Evolutionary conservation across 2,329 filamentous ascomycete species (phyloP).

Genomic region (Aspergillus viridinutans): DNA sequence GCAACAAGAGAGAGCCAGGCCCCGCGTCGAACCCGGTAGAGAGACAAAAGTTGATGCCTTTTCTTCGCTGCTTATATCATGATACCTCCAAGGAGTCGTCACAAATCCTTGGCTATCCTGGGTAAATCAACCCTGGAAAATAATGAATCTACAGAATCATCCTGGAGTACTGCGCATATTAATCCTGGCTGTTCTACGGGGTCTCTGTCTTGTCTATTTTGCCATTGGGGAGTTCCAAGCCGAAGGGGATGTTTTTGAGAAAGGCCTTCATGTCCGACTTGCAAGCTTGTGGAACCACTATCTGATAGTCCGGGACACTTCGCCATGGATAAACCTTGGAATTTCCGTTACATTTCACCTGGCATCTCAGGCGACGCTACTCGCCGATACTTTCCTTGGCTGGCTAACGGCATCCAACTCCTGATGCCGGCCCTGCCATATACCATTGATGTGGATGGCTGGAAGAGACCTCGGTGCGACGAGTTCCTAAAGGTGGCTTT

Average conservation of each 20-base stretch:
- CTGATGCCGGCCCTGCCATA: constrained; percentile 7
- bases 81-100: constrained; percentile 7
- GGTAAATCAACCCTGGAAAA: neutral
- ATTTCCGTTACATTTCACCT: constrained; percentile 2
- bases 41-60: constrained; percentile 2
- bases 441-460: constrained; percentile 17
- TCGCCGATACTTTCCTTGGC: constrained; percentile 7
- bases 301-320: constrained; percentile 16
- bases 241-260: constrained; percentile 13
- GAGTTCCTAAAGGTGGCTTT: constrained; percentile 28
- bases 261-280: constrained; percentile 13
- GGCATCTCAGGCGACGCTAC: constrained; percentile 9
- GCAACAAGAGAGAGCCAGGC: constrained; percentile 35
- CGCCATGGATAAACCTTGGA: constrained; percentile 15
- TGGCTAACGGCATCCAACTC: constrained; percentile 6
- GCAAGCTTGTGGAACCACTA: constrained; percentile 13
- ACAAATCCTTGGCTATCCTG: constrained; percentile 7
- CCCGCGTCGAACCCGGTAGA: constrained; percentile 37
- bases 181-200: neutral
- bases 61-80: constrained; percentile 7
- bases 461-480: constrained; percentile 17
- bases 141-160: neutral
- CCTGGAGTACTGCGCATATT: neutral
- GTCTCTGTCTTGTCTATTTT: neutral
- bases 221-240: constrained; percentile 13